Conservation (phyloP, 2,329 filamentous ascomycete genomes). For the Sporothrix dimorphospora region DNA sequence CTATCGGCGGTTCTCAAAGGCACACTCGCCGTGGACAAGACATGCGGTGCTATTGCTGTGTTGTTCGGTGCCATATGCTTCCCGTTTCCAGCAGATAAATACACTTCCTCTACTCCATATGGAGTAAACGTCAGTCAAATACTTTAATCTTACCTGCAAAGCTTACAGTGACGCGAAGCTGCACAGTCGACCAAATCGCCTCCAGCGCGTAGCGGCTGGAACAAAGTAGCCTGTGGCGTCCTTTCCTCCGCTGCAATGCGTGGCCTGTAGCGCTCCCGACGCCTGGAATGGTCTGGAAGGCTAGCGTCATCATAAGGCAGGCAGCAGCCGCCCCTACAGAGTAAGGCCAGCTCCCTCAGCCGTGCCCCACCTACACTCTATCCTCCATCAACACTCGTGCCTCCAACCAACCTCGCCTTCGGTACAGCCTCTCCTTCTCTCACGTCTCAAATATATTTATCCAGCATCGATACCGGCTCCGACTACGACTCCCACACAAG, state of each 20-base stretch:
- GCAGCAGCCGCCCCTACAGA: not conserved
- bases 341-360: not conserved
- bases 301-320: slow-evolving; percentile 1
- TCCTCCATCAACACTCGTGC: not conserved
- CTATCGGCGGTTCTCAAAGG: no score
- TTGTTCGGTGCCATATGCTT: no score
- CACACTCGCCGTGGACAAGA: no score
- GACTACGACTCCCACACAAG: not conserved
- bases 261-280: not conserved
- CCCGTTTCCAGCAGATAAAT: no score
- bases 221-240: slow-evolving; percentile 8
- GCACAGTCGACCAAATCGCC: not conserved
- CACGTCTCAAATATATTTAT: not conserved
- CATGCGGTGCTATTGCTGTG: no score
- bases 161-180: not conserved
- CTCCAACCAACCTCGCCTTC: not conserved
- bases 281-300: slow-evolving; percentile 11
- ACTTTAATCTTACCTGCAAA: no score
- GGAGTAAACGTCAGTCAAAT: no score
- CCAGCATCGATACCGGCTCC: not conserved
- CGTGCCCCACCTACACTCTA: not conserved
- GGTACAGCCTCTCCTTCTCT: not conserved
- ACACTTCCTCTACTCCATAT: no score
- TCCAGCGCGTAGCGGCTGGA: not conserved
- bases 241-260: not conserved